Evolutionary conservation across 768 basidiomycete genomes (phyloP).

Genomic region (Suillus americanus): DNA sequence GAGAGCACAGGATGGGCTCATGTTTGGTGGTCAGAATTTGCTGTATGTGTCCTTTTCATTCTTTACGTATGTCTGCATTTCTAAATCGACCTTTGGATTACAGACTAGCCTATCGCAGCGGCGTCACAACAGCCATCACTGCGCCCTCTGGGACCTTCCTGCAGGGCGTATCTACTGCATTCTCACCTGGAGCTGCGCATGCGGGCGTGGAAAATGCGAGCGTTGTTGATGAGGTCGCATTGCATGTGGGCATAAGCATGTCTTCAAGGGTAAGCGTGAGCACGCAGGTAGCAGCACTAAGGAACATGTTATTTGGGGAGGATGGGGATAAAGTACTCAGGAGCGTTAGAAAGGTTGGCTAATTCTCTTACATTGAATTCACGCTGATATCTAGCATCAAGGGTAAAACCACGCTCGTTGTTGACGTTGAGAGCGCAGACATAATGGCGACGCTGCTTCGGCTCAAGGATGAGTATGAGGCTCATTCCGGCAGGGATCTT

Average conservation of each 20-base stretch:
- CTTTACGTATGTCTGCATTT: neutral
- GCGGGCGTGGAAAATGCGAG: conserved; percentile 57
- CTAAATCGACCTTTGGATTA: neutral
- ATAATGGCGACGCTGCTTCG: conserved; percentile 69
- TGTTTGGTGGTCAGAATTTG: conserved; percentile 67
- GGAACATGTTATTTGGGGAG: conserved; percentile 58
- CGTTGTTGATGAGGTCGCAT: conserved; percentile 55
- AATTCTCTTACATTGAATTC: neutral
- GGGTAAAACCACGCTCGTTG: conserved; percentile 65
- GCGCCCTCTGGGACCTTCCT: conserved; percentile 48
- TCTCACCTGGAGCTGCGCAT: conserved; percentile 56
- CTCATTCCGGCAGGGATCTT: conserved; percentile 54
- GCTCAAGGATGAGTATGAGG: conserved; percentile 68
- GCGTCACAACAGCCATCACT: conserved; percentile 62
- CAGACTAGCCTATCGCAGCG: conserved; percentile 65
- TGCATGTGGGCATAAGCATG: conserved; percentile 59
- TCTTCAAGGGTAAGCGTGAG: conserved; percentile 51
- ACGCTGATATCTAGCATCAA: conserved; percentile 17
- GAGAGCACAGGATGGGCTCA: conserved; percentile 72
- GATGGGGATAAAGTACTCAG: conserved; percentile 38
- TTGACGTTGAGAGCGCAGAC: conserved; percentile 69
- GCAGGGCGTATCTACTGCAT: conserved; percentile 60
- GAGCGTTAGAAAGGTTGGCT: conserved; percentile 17
- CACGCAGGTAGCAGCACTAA: conserved; percentile 62
- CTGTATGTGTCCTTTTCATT: conserved; percentile 47